phyloP scores from a whole-genome alignment of 495 filamentous ascomycete genomes.

The Penicillium coffeae region DNA sequence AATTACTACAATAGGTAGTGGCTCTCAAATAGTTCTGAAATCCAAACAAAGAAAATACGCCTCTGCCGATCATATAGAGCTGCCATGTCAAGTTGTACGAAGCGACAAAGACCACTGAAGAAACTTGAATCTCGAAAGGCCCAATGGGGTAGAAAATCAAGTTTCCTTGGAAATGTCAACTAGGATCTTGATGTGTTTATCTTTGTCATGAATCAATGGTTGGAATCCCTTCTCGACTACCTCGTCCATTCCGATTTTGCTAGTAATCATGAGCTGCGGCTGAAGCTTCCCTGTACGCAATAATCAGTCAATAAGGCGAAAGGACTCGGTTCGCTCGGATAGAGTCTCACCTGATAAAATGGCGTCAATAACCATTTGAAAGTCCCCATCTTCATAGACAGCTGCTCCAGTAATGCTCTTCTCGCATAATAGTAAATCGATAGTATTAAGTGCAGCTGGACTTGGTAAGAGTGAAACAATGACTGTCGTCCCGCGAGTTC shows the following conservation, averaged over 20 bases:
- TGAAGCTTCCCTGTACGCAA: slow-evolving; percentile 28
- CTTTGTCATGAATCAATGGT: slow-evolving; percentile 50
- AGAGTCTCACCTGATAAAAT: slow-evolving; percentile 42
- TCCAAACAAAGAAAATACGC: no score
- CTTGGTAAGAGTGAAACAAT: slow-evolving; percentile 29
- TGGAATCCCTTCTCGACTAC: slow-evolving; percentile 53
- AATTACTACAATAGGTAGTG: no score
- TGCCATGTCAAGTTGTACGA: no score
- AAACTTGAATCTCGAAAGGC: no score
- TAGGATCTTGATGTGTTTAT: no score
- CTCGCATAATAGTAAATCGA: slow-evolving; percentile 19
- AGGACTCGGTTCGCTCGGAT: no score
- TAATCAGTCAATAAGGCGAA: no score
- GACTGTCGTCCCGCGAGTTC: slow-evolving; percentile 20
- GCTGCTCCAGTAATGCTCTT: slow-evolving; percentile 24
- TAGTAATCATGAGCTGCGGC: slow-evolving; percentile 52
- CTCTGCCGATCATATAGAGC: no score
- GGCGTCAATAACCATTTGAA: slow-evolving; percentile 52
- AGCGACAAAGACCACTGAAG: no score
- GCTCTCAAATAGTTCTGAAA: no score
- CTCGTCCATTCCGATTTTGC: slow-evolving; percentile 46
- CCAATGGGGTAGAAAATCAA: no score
- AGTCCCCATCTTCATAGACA: slow-evolving; percentile 48
- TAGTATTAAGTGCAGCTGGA: slow-evolving; percentile 21
- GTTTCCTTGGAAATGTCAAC: no score